These are phyloP conservation scores for Saccharomyces kudriavzevii DNA, from an alignment of 805 yeast species.

Conservation along the genomic window DNA sequence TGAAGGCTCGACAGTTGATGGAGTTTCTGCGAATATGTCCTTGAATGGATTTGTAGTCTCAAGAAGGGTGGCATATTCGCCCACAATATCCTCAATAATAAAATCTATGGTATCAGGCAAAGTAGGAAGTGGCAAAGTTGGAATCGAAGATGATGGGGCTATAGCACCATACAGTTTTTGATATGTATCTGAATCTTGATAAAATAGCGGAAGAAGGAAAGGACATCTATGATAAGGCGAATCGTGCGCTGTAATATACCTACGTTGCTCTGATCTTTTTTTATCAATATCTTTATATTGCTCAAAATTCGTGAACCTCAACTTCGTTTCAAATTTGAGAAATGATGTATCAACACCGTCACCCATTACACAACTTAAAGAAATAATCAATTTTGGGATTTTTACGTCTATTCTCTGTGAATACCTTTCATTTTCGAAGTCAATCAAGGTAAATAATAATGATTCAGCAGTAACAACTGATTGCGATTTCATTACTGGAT, in stretches of 20 bases:
- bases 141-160: slow-evolving; percentile 53
- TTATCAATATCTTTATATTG: slow-evolving; percentile 40
- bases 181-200: slow-evolving; percentile 39
- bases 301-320: slow-evolving; percentile 51
- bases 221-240: slow-evolving; percentile 76
- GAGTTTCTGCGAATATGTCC: not conserved
- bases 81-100: slow-evolving; percentile 33
- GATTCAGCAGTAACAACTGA: slow-evolving; percentile 21
- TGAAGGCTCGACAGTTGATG: not conserved
- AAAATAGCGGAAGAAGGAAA: slow-evolving; percentile 50
- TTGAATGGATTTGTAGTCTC: not conserved
- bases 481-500: slow-evolving; percentile 23
- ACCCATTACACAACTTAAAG: slow-evolving; percentile 1
- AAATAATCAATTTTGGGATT: slow-evolving; percentile 40
- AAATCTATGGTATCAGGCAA: slow-evolving; percentile 40
- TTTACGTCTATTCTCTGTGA: slow-evolving; percentile 44
- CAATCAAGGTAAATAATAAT: slow-evolving; percentile 44
- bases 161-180: slow-evolving; percentile 44
- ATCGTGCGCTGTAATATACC: slow-evolving; percentile 63
- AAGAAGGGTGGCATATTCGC: slow-evolving; percentile 9
- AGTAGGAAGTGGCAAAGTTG: slow-evolving; percentile 55
- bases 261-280: slow-evolving; percentile 47
- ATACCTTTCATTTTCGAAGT: slow-evolving; percentile 60
- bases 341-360: slow-evolving; percentile 18
- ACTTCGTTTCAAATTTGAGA: slow-evolving; percentile 46